Evolutionary conservation across 169 alveolate species (phyloP).

Genomic region (Cryptosporidium tyzzeri): DNA sequence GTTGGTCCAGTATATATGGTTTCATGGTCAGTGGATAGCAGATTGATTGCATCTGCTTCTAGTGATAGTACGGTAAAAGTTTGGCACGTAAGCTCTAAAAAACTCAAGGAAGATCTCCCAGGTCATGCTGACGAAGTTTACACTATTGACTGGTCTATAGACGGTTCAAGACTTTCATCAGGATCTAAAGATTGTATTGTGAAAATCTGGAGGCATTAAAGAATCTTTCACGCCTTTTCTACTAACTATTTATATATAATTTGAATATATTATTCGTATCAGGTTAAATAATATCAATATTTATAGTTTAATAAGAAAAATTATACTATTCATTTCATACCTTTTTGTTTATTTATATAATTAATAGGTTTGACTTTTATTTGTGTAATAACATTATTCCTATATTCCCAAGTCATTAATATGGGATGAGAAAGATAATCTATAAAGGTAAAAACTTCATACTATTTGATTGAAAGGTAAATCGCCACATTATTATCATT

Average conservation of each 20-base stretch:
- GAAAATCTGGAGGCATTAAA: conserved; percentile 92
- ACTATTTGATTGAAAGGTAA: no score
- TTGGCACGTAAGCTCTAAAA: conserved; percentile 93
- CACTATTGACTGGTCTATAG: conserved; percentile 97
- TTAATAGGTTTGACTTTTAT: neutral
- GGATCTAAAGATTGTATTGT: conserved; percentile 93
- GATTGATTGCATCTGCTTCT: conserved; percentile 92
- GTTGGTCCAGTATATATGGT: conserved; percentile 97
- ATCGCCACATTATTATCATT: no score
- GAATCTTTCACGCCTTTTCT: neutral
- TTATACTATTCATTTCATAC: no score
- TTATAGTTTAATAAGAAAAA: neutral
- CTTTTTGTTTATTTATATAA: neutral
- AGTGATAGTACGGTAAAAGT: conserved; percentile 85
- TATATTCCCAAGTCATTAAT: neutral
- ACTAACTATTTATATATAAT: neutral
- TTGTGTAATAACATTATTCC: neutral
- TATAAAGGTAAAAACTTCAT: neutral
- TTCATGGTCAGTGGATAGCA: conserved; percentile 97
- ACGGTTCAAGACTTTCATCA: conserved; percentile 95
- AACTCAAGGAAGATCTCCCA: conserved; percentile 95
- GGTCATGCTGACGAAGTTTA: conserved; percentile 99
- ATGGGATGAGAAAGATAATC: neutral
- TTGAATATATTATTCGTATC: neutral
- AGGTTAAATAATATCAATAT: neutral